Evolutionary conservation across 805 yeast genomes (phyloP), one percentile per base, ranked within the genome.

Genomic region (Candida verbasci): DNA sequence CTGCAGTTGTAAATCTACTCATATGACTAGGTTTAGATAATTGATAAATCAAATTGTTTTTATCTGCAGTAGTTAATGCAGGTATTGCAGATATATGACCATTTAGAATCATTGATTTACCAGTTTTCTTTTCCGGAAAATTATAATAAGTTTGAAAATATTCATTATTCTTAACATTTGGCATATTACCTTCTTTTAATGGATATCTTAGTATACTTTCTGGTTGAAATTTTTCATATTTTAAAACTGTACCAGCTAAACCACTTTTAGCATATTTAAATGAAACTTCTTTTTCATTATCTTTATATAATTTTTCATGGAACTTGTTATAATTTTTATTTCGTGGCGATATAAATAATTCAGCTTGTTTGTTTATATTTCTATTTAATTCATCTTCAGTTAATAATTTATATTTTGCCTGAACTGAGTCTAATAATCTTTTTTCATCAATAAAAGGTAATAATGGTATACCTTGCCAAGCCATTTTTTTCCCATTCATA

Each of bases 401-500:
- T 31, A 89, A 65, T 25, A 65, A 58, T 2, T 70, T 62, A 52
- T 89, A 89, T 42, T 82, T 77, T 1, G 61, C 74, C 36, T 75
- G 69, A 2, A 88, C 95, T 3, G 78, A 80, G 12, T 68, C 62
- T 36, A 89, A 57, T 29, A 89, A 65, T 47, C 95, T 66, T n/a
- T 58, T 58, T 49, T 86, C 95, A 50, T 89, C 96, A 48, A 89
- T 91, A 47, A 89, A 89, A 0, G 97, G 97, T 38, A 89, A 63
- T 27, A 89, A 61, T 1, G 95, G 89, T 50, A 89, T 83, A 37
- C 95, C 97, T 55, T 87, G 94, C 97, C 97, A 89, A 34, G 91
- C 71, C 86, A 84, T 83, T 47, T 85, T 87, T 47, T 86, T 86
- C 20, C 97, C 97, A 54, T 89, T 88, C 96, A 89, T 87, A 60